phyloP scores from a whole-genome alignment of 1,284 basidiomycete genomes.

The Lentinus polychrous region DNA sequence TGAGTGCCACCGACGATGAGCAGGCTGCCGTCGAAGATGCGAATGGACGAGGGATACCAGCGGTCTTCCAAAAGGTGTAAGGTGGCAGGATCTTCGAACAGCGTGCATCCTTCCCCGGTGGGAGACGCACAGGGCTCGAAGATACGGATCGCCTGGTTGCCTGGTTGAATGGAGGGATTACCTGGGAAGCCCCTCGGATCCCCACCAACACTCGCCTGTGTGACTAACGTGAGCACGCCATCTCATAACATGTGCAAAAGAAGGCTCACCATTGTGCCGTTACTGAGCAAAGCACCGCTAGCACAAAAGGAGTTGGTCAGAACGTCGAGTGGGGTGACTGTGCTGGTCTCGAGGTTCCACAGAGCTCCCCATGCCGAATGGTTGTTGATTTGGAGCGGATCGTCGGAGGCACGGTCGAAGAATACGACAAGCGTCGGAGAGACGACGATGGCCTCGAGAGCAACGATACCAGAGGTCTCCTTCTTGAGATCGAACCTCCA shows the following conservation, averaged over 20 bases:
- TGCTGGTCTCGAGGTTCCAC: slow-evolving; percentile 37
- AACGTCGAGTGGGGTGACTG: slow-evolving; percentile 33
- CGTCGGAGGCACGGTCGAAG: slow-evolving; percentile 39
- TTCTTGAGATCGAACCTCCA: slow-evolving; percentile 26
- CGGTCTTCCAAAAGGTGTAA: slow-evolving; percentile 31
- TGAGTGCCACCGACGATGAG: slow-evolving; percentile 37
- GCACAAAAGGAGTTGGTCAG: slow-evolving; percentile 48
- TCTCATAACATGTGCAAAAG: background rate
- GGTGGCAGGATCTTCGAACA: slow-evolving; percentile 33
- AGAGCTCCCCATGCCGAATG: slow-evolving; percentile 40
- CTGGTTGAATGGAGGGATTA: slow-evolving; percentile 32
- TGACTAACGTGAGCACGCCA: slow-evolving; percentile 1
- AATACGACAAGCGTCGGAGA: slow-evolving; percentile 38
- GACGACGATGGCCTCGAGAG: slow-evolving; percentile 41
- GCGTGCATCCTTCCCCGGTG: slow-evolving; percentile 29
- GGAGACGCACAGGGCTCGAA: slow-evolving; percentile 32
- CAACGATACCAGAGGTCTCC: slow-evolving; percentile 38
- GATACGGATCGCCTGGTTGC: slow-evolving; percentile 27
- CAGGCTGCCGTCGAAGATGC: slow-evolving; percentile 35
- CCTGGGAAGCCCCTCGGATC: slow-evolving; percentile 34
- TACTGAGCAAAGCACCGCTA: slow-evolving; percentile 40
- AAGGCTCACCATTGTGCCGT: slow-evolving; percentile 37
- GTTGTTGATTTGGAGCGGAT: slow-evolving; percentile 36
- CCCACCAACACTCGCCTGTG: slow-evolving; percentile 37
- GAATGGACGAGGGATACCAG: slow-evolving; percentile 39